Conservation (phyloP, 257 asterid species). For the Misopates orontium region DNA sequence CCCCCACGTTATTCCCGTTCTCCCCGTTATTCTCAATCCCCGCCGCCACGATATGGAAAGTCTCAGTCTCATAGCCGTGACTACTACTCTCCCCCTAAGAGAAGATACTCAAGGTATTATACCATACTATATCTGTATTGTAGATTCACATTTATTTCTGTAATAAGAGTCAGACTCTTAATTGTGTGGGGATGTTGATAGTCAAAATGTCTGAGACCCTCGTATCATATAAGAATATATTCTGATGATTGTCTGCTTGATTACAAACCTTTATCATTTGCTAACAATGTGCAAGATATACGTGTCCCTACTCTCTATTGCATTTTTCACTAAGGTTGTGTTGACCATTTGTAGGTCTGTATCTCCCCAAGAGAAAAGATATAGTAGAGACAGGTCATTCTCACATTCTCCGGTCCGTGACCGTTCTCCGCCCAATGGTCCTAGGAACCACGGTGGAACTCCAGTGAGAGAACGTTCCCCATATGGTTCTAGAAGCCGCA, state of each 20-base stretch:
- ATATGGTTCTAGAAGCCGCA: constrained; percentile 51
- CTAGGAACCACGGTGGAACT: constrained; percentile 54
- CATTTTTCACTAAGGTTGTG: neutral
- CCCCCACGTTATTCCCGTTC: constrained; percentile 80
- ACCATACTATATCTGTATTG: neutral
- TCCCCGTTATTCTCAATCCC: constrained; percentile 74
- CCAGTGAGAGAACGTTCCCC: constrained; percentile 55
- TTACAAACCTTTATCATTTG: no score
- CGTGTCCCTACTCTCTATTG: no score
- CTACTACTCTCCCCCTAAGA: constrained; percentile 70
- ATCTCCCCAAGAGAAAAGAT: constrained; percentile 68
- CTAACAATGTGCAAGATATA: no score
- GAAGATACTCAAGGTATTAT: constrained; percentile 74
- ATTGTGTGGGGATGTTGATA: neutral
- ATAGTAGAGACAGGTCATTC: constrained; percentile 62
- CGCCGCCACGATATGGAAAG: constrained; percentile 65
- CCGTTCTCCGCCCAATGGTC: constrained; percentile 52
- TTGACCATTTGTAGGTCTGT: constrained; percentile 51
- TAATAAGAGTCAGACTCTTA: neutral
- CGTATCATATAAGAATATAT: neutral
- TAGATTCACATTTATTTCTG: neutral
- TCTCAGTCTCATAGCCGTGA: constrained; percentile 65
- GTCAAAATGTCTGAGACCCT: neutral
- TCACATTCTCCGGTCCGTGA: constrained; percentile 51
- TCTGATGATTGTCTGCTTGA: neutral